A percentile compares a stretch with the other conserved stretches of the same genome.
Evolutionary conservation across 2,329 filamentous ascomycete species (phyloP).

Genomic region (Fusarium pininemorale): DNA sequence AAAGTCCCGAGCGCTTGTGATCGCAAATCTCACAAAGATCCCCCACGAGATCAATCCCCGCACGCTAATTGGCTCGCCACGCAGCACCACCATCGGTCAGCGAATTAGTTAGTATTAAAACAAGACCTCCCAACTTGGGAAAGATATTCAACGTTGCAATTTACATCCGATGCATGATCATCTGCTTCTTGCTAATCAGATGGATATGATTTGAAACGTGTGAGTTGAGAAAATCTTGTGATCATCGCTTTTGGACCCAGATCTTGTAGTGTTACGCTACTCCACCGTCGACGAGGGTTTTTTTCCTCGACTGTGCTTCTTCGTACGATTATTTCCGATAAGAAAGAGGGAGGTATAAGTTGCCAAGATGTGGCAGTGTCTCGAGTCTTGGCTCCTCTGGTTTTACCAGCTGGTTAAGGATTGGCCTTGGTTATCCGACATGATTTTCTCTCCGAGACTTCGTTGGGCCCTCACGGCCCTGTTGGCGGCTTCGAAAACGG

Average conservation of each 20-base stretch:
- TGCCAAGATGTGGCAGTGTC: neutral
- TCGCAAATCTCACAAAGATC: neutral
- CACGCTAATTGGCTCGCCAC: neutral
- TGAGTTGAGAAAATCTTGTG: neutral
- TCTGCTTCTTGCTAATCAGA: conserved; percentile 3
- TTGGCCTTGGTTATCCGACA: neutral
- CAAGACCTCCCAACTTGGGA: neutral
- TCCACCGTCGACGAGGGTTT: neutral
- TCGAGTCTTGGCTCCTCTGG: neutral
- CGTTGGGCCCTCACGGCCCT: neutral
- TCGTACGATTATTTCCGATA: neutral
- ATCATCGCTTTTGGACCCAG: neutral
- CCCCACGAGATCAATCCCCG: conserved; percentile 9
- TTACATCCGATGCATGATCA: neutral
- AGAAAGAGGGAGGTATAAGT: neutral
- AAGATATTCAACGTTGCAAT: conserved; percentile 12
- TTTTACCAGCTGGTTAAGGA: neutral
- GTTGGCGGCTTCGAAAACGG: neutral
- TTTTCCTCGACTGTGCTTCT: neutral
- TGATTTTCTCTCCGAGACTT: neutral
- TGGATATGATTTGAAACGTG: conserved; percentile 3
- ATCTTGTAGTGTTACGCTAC: neutral
- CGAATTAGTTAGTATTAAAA: neutral
- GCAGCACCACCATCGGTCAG: neutral
- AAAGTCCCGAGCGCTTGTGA: neutral